Percentiles rank a stretch among this genome's conserved stretches.
phyloP scores from a whole-genome alignment of 139 green algal genomes.

The Prasinococcaceae sp. region DNA sequence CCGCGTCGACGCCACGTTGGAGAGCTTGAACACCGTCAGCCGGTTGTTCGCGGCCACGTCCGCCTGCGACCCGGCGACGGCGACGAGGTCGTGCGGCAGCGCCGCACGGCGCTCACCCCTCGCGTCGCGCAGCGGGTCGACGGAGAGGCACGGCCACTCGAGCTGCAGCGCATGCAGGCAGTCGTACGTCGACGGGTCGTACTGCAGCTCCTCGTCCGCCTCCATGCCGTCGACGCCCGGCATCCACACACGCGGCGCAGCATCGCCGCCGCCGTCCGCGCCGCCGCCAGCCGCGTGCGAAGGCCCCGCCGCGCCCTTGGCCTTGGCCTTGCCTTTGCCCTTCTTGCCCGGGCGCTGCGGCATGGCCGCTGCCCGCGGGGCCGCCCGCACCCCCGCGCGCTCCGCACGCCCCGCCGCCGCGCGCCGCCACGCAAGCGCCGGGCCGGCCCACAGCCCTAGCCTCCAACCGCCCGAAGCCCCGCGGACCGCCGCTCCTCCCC shows the following conservation, averaged over 20 bases:
- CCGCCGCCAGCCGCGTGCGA: background rate
- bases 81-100: conserved; percentile 80
- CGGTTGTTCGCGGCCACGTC: conserved; percentile 10
- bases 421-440: too few relatives aligned
- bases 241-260: conserved; percentile 52
- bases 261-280: background rate
- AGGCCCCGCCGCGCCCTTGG: too few relatives aligned
- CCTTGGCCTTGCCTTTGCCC: too few relatives aligned
- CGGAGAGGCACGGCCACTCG: conserved; percentile 88
- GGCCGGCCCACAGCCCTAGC: too few relatives aligned
- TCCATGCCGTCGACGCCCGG: conserved; percentile 51
- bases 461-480: too few relatives aligned
- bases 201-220: conserved; percentile 83
- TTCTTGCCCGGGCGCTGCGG: too few relatives aligned
- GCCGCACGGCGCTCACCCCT: conserved; percentile 44
- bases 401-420: too few relatives aligned
- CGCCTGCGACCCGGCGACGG: conserved; percentile 47
- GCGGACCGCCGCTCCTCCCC: too few relatives aligned
- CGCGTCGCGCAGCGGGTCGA: conserved; percentile 77
- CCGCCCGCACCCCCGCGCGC: too few relatives aligned
- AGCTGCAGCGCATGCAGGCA: conserved; percentile 70
- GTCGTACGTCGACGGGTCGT: conserved; percentile 88
- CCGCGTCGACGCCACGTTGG: conserved; percentile 21
- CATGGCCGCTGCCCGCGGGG: too few relatives aligned
- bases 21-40: conserved; percentile 21